A percentile compares a stretch with the other conserved stretches of the same genome.
Conservation (phyloP, 2,329 filamentous ascomycete genomes). For the Drechslerella stenobrocha region DNA sequence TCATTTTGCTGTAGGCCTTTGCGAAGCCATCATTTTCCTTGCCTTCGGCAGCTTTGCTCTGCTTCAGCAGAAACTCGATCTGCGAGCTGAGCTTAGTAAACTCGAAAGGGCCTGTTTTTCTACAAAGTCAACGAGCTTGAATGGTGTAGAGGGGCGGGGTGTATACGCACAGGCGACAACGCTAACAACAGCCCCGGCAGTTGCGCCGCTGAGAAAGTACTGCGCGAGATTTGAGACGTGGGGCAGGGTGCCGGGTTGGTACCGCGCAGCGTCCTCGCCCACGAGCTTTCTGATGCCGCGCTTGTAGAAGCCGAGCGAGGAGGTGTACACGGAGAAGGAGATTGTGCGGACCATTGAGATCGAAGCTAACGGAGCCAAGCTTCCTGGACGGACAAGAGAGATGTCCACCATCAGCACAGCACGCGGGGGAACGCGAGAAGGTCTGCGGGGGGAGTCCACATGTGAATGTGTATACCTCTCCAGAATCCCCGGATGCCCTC, state of each 20-base stretch:
- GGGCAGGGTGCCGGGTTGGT: slow-evolving; percentile 60
- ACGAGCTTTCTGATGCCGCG: slow-evolving; percentile 39
- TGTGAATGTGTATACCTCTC: slow-evolving; percentile 64
- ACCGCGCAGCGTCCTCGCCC: slow-evolving; percentile 37
- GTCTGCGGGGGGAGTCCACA: slow-evolving; percentile 17
- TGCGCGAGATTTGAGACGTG: slow-evolving; percentile 63
- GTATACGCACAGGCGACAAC: slow-evolving; percentile 69
- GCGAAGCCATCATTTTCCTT: slow-evolving; percentile 35
- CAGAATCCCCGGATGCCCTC: slow-evolving; percentile 79
- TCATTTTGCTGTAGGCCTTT: slow-evolving; percentile 54
- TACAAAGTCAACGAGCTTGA: slow-evolving; percentile 8
- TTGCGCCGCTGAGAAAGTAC: slow-evolving; percentile 62
- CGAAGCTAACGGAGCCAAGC: slow-evolving; percentile 76
- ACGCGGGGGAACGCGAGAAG: slow-evolving; percentile 28
- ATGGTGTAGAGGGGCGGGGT: neutral
- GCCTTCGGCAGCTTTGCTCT: slow-evolving; percentile 52
- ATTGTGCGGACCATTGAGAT: slow-evolving; percentile 76
- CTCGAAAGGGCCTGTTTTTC: slow-evolving; percentile 71
- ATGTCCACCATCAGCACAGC: slow-evolving; percentile 3
- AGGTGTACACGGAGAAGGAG: slow-evolving; percentile 76
- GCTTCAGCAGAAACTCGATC: slow-evolving; percentile 65
- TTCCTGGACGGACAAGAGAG: slow-evolving; percentile 60
- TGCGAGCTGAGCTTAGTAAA: slow-evolving; percentile 87
- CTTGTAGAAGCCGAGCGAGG: slow-evolving; percentile 45
- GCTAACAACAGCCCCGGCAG: slow-evolving; percentile 77